Percentiles rank a stretch among this genome's conserved stretches.
Conservation (phyloP, 2,329 filamentous ascomycete genomes). For the Raffaelea albimanens region DNA sequence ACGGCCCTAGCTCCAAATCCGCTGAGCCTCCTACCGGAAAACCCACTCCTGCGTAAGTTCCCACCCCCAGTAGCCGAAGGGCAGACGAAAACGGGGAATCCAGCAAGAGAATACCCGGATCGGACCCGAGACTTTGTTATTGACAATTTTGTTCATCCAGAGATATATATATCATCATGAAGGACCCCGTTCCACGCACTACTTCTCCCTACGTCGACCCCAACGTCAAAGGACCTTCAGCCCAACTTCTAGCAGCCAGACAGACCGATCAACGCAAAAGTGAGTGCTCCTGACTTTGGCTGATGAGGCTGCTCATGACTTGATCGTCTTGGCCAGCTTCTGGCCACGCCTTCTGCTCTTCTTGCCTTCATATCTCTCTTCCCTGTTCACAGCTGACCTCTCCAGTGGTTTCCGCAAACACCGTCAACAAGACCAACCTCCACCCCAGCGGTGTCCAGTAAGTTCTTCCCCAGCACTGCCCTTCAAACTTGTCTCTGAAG, state of each 20-base stretch:
- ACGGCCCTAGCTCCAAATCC: not conserved
- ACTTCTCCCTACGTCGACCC: conserved; percentile 36
- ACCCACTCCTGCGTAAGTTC: not conserved
- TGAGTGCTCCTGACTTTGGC: conserved; percentile 19
- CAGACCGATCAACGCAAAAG: conserved; percentile 18
- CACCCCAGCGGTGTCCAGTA: conserved; percentile 87
- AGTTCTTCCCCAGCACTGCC: conserved; percentile 37
- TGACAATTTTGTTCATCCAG: not conserved
- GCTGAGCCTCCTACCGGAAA: not conserved
- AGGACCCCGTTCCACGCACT: conserved; percentile 31
- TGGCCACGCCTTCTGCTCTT: conserved; percentile 16
- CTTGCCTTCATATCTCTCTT: not conserved
- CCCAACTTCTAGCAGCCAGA: conserved; percentile 28
- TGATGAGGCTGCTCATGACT: not conserved
- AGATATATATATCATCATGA: conserved; percentile 21
- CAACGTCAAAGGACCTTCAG: conserved; percentile 32
- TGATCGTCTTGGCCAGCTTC: conserved; percentile 1
- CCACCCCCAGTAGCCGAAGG: not conserved
- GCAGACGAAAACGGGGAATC: not conserved
- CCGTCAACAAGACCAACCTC: conserved; percentile 84
- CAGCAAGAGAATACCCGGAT: not conserved
- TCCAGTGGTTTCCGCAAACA: conserved; percentile 45
- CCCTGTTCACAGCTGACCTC: conserved; percentile 1
- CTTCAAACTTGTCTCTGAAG: conserved; percentile 5
- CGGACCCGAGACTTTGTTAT: not conserved